These are phyloP conservation scores for Eustoma russellianum DNA, from an alignment of 257 asterid genomes.

Conservation along the genomic window DNA sequence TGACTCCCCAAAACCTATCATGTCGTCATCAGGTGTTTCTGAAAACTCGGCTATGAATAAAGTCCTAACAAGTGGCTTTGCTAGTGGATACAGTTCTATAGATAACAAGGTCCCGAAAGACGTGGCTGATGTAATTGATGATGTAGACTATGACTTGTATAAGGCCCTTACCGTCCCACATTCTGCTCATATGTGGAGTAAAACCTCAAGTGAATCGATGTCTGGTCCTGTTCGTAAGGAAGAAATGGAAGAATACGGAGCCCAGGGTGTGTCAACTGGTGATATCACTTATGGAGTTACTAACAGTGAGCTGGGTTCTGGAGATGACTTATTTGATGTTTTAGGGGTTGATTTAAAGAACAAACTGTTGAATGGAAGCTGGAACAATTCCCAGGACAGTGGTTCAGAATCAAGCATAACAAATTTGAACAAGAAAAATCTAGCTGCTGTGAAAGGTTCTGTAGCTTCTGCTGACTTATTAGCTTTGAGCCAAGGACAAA, in stretches of 20 bases:
- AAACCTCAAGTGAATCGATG: slow-evolving; percentile 17
- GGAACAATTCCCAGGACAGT: slow-evolving; percentile 26
- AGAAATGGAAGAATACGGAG: slow-evolving; percentile 22
- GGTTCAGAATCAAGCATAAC: slow-evolving; percentile 24
- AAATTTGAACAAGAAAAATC: slow-evolving; percentile 17
- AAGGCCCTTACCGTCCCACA: slow-evolving; percentile 21
- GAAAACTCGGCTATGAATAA: slow-evolving; percentile 22
- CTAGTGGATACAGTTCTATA: slow-evolving; percentile 11
- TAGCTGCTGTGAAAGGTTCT: slow-evolving; percentile 20
- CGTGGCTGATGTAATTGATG: slow-evolving; percentile 13
- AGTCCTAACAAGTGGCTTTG: slow-evolving; percentile 17
- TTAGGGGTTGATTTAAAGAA: slow-evolving; percentile 75
- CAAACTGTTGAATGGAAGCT: slow-evolving; percentile 39
- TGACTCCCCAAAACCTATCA: slow-evolving; percentile 24
- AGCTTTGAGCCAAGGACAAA: slow-evolving; percentile 30
- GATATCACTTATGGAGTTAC: slow-evolving; percentile 26
- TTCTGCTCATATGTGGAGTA: slow-evolving; percentile 15
- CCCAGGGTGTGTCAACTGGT: too few relatives aligned
- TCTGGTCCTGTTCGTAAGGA: slow-evolving; percentile 24
- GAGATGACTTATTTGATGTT: slow-evolving; percentile 79
- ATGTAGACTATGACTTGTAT: slow-evolving; percentile 21
- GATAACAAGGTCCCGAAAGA: slow-evolving; percentile 19
- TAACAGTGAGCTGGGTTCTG: slow-evolving; percentile 22
- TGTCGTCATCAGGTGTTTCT: slow-evolving; percentile 16
- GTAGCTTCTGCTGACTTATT: slow-evolving; percentile 29